These are phyloP conservation scores for Venturia carpophila DNA, from an alignment of 2,329 filamentous ascomycete species.

Conservation along the genomic window DNA sequence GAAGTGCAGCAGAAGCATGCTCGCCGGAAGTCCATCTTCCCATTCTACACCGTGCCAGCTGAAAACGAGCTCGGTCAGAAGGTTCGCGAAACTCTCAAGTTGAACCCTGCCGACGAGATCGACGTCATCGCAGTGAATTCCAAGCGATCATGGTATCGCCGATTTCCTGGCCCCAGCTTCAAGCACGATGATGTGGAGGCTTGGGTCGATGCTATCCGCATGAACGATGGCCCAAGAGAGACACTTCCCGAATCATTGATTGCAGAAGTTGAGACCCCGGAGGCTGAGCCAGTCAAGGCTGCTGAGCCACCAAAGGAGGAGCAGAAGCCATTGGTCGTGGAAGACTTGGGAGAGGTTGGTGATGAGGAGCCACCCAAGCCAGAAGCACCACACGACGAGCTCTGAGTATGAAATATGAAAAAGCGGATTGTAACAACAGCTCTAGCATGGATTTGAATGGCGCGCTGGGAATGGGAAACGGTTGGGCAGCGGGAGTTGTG, in stretches of 20 bases:
- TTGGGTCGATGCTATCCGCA: conserved; percentile 86
- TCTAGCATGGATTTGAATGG: not conserved
- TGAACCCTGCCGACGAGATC: conserved; percentile 47
- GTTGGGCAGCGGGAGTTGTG: not conserved
- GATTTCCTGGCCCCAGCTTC: conserved; percentile 53
- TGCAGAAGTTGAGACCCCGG: not conserved
- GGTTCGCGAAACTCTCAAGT: conserved; percentile 54
- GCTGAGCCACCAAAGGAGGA: conserved; percentile 11
- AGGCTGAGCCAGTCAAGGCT: conserved; percentile 7
- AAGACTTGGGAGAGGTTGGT: not conserved
- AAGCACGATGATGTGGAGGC: conserved; percentile 58
- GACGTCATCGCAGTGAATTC: conserved; percentile 78
- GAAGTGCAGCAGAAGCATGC: conserved; percentile 70
- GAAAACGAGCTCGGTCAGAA: conserved; percentile 49
- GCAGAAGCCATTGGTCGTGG: not conserved
- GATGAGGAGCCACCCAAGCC: conserved; percentile 7
- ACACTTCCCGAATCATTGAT: conserved; percentile 42
- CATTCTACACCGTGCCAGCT: conserved; percentile 67
- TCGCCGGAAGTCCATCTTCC: conserved; percentile 63
- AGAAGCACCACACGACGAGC: conserved; percentile 10
- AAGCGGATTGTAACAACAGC: not conserved
- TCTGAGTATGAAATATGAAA: not conserved
- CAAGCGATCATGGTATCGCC: conserved; percentile 78
- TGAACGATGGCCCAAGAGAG: conserved; percentile 78
- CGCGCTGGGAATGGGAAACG: not conserved